A percentile compares a stretch with the other conserved stretches of the same genome.
Conservation (phyloP, 2,329 filamentous ascomycete species). For the Neofusicoccum laricinum region DNA sequence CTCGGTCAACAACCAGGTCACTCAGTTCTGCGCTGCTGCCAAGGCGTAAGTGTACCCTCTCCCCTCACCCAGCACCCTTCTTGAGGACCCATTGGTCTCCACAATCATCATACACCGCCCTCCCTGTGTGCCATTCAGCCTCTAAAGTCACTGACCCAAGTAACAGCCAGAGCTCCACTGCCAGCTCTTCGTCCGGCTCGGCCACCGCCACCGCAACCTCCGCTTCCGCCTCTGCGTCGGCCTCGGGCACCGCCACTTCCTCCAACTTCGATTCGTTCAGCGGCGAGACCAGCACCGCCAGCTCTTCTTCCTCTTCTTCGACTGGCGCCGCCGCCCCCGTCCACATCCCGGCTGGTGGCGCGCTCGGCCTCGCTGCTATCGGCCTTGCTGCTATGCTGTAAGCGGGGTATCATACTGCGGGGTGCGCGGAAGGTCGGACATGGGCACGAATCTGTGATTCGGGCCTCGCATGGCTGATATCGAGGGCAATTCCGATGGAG, state of each 20-base stretch:
- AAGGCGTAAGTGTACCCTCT: slow-evolving; percentile 31
- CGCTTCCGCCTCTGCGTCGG: neutral
- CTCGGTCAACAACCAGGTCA: slow-evolving; percentile 35
- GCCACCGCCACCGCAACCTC: neutral
- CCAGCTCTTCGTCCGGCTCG: neutral
- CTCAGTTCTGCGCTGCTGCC: slow-evolving; percentile 42
- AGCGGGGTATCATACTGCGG: neutral
- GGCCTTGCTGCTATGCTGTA: neutral
- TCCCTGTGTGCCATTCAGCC: no score
- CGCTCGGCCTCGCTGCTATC: neutral
- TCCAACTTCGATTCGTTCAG: neutral
- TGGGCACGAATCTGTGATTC: no score
- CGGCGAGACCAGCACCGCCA: neutral
- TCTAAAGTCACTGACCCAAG: neutral
- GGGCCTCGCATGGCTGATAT: no score
- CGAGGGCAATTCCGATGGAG: no score
- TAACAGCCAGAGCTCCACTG: neutral
- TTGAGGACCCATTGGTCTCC: no score
- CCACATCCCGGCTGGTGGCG: neutral
- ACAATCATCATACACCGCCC: no score
- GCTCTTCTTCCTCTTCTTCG: neutral
- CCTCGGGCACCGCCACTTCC: neutral
- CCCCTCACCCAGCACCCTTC: neutral
- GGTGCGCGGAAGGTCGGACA: no score
- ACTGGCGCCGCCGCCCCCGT: slow-evolving; percentile 1